Evolutionary conservation across 805 yeast genomes (phyloP).

Genomic region (Cyberlindnera lachancei): DNA sequence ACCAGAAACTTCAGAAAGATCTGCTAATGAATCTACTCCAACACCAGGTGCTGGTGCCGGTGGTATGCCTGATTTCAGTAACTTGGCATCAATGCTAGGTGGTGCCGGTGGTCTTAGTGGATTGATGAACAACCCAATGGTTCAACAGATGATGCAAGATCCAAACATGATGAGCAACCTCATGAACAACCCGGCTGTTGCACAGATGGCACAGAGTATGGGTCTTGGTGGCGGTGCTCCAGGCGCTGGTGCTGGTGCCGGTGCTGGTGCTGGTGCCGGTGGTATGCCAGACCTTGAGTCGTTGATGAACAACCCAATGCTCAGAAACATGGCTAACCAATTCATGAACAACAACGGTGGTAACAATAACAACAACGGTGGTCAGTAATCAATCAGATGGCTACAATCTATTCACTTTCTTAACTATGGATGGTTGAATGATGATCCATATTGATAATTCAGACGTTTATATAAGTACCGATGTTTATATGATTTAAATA

Average conservation of each 20-base stretch:
- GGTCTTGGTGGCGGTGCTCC: conserved; percentile 70
- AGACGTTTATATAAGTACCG: too few relatives aligned
- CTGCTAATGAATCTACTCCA: conserved; percentile 1
- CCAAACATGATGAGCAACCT: conserved; percentile 69
- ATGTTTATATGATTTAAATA: too few relatives aligned
- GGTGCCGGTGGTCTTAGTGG: conserved; percentile 56
- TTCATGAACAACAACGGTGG: conserved; percentile 38
- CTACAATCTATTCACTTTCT: too few relatives aligned
- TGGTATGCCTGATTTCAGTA: conserved; percentile 65
- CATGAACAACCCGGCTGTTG: conserved; percentile 73
- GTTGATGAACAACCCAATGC: conserved; percentile 74
- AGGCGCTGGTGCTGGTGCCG: too few relatives aligned
- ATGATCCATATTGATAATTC: too few relatives aligned
- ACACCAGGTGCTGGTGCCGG: conserved; percentile 25
- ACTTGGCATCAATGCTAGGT: conserved; percentile 49
- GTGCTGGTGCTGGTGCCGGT: conserved; percentile 49
- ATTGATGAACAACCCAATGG: conserved; percentile 88
- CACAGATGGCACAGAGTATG: conserved; percentile 76
- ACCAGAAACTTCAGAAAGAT: conserved; percentile 14
- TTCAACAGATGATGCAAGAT: conserved; percentile 79
- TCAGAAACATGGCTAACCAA: conserved; percentile 62
- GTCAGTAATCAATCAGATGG: too few relatives aligned
- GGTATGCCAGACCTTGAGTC: conserved; percentile 52
- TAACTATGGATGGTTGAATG: too few relatives aligned
- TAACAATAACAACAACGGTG: conserved; percentile 1